Percentiles rank a stretch among this genome's conserved stretches.
Evolutionary conservation across 2,329 filamentous ascomycete species (phyloP).

Genomic region (Bipolaris victoriae): DNA sequence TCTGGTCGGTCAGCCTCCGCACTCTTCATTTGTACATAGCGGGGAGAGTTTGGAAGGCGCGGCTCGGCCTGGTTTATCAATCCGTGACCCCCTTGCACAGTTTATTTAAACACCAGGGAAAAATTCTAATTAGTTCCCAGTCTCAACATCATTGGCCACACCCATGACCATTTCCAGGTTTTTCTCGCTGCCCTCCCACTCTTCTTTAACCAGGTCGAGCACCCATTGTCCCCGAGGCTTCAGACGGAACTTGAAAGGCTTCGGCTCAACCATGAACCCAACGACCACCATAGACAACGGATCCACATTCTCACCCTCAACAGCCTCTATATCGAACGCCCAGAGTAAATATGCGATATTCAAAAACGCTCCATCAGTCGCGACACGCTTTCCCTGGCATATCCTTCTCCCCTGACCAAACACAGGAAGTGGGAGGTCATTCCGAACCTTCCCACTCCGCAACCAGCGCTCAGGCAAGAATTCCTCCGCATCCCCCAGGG

Average conservation of each 20-base stretch:
- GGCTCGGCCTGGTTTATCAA: too few species aligned
- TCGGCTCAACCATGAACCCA: slow-evolving; percentile 19
- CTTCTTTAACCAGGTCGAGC: slow-evolving; percentile 9
- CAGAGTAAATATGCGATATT: slow-evolving; percentile 15
- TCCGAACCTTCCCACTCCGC: slow-evolving; percentile 11
- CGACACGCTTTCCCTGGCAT: slow-evolving; percentile 18
- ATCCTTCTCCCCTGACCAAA: slow-evolving; percentile 18
- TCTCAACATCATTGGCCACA: slow-evolving; percentile 8
- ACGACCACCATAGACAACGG: slow-evolving; percentile 14
- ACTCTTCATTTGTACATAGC: too few species aligned
- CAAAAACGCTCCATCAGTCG: slow-evolving; percentile 15
- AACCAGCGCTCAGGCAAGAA: slow-evolving; percentile 19
- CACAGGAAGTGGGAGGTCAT: slow-evolving; percentile 15
- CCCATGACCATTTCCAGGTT: slow-evolving; percentile 9
- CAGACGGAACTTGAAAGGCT: slow-evolving; percentile 13
- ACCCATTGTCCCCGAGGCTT: slow-evolving; percentile 16
- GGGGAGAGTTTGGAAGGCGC: too few species aligned
- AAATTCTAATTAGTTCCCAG: background rate
- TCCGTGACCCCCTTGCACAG: too few species aligned
- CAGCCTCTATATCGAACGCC: slow-evolving; percentile 13
- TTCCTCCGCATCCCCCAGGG: slow-evolving; percentile 1
- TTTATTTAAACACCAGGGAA: too few species aligned
- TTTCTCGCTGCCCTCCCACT: slow-evolving; percentile 10
- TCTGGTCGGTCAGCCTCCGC: too few species aligned
- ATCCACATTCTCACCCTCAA: slow-evolving; percentile 11